Conservation (phyloP, 2,329 filamentous ascomycete genomes). For the Tolypocladium album region DNA sequence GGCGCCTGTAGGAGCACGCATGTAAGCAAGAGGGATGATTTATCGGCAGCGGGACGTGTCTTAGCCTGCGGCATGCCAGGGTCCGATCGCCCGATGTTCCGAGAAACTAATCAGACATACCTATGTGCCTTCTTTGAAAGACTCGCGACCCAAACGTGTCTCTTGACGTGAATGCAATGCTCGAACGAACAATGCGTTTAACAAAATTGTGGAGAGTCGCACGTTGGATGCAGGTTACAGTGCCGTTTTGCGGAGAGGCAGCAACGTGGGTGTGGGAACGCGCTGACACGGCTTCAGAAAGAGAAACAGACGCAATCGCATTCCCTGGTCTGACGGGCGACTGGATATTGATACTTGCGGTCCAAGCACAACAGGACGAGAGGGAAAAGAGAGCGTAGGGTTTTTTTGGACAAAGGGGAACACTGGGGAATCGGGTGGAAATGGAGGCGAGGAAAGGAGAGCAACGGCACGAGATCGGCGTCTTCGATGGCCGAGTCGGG, state of each 20-base stretch:
- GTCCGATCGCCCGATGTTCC: neutral
- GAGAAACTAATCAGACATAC: neutral
- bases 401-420: neutral
- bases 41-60: neutral
- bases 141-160: neutral
- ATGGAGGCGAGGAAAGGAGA: neutral
- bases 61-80: neutral
- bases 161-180: neutral
- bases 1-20: neutral
- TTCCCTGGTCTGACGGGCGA: neutral
- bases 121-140: neutral
- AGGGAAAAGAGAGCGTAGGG: neutral
- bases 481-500: neutral
- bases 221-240: neutral
- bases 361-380: neutral
- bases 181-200: neutral
- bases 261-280: neutral
- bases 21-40: neutral
- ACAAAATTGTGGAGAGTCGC: neutral
- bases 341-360: neutral
- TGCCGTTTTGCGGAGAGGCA: neutral
- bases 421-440: neutral
- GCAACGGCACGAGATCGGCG: neutral
- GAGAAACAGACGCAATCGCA: neutral
- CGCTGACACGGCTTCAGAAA: neutral